These are phyloP conservation scores for Earliella scabrosa DNA, from an alignment of 1,284 basidiomycete genomes.

Conservation along the genomic window DNA sequence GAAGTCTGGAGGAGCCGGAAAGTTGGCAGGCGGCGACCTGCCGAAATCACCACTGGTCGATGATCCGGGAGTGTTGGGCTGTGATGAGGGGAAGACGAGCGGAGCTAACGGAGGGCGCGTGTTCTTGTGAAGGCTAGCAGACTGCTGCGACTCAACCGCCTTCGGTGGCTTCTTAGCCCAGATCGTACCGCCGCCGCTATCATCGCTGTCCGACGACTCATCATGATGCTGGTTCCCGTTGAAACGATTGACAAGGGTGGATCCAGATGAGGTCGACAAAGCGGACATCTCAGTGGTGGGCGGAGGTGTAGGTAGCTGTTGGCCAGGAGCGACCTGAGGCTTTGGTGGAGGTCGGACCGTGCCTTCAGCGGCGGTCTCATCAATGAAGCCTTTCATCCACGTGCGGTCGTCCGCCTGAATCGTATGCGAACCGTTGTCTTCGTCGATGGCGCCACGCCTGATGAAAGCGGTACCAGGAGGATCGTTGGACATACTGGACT, in stretches of 20 bases:
- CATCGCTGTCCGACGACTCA: slow-evolving; percentile 49
- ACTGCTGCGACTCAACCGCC: slow-evolving; percentile 18
- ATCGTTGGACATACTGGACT: not conserved
- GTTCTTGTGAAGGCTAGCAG: slow-evolving; percentile 5
- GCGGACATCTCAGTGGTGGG: slow-evolving; percentile 13
- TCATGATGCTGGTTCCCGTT: slow-evolving; percentile 10
- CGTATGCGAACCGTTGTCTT: slow-evolving; percentile 15
- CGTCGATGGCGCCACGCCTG: slow-evolving; percentile 20
- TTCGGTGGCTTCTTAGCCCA: slow-evolving; percentile 33
- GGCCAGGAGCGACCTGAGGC: slow-evolving; percentile 10
- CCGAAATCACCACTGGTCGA: slow-evolving; percentile 20
- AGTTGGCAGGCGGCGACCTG: slow-evolving; percentile 23
- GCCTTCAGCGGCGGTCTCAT: slow-evolving; percentile 27
- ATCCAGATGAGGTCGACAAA: not conserved
- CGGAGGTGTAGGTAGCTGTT: slow-evolving; percentile 22
- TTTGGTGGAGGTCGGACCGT: slow-evolving; percentile 21
- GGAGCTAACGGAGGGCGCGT: slow-evolving; percentile 31
- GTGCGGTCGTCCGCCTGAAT: slow-evolving; percentile 19
- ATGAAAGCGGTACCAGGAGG: slow-evolving; percentile 11
- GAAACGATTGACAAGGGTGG: not conserved
- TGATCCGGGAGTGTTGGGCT: slow-evolving; percentile 18
- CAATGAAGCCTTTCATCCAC: slow-evolving; percentile 25
- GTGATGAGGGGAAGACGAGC: slow-evolving; percentile 31
- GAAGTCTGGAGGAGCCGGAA: slow-evolving; percentile 28
- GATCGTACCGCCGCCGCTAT: slow-evolving; percentile 40